These are phyloP conservation scores for Rhodamnia argentea DNA, from an alignment of 345 rosid species.

Conservation along the genomic window DNA sequence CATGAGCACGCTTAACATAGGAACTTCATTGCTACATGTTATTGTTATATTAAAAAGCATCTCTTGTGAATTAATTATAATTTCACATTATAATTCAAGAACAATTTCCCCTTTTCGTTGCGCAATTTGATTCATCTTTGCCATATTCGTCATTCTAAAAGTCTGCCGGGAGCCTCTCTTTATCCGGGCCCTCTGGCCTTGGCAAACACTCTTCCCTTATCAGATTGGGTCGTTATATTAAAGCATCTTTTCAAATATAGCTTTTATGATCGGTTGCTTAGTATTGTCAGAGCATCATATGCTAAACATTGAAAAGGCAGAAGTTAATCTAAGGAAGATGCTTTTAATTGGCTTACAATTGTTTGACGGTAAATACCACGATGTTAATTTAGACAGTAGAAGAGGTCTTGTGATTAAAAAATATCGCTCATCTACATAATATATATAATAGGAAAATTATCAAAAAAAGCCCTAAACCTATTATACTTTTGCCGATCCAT, in stretches of 20 bases:
- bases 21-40: not conserved
- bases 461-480: too few species aligned
- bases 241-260: too few species aligned
- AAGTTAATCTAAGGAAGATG: not conserved
- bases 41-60: not conserved
- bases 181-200: not conserved
- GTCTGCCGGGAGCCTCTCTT: not conserved
- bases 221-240: not conserved
- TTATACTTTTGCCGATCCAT: too few species aligned
- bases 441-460: not conserved
- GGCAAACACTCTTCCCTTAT: too few species aligned
- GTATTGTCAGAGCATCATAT: too few species aligned
- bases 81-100: not conserved
- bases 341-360: not conserved
- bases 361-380: not conserved
- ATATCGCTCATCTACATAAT: fast-evolving
- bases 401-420: not conserved
- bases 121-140: not conserved
- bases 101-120: not conserved
- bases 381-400: not conserved
- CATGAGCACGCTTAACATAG: not conserved
- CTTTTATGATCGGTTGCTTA: too few species aligned
- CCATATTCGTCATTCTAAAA: not conserved
- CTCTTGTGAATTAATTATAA: not conserved
- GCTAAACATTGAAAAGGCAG: too few species aligned